Evolutionary conservation across 805 yeast genomes (phyloP).

Genomic region (Spathaspora girioi): DNA sequence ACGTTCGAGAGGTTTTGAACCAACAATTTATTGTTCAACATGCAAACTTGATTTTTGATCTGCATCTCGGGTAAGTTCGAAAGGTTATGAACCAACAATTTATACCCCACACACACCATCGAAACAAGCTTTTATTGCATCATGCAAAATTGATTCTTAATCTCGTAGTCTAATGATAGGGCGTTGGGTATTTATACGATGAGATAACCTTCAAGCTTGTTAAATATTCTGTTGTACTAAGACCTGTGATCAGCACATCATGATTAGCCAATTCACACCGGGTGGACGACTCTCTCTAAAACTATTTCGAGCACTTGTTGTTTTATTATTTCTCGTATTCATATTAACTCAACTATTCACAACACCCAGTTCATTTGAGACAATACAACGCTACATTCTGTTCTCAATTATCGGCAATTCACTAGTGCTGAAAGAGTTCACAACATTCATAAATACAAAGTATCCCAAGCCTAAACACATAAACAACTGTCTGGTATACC

Average conservation of each 20-base stretch:
- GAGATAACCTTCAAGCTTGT: too few relatives aligned
- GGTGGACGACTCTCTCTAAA: neutral
- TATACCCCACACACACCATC: too few relatives aligned
- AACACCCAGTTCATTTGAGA: neutral
- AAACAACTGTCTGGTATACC: conserved; percentile 1
- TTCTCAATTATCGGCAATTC: neutral
- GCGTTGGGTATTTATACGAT: too few relatives aligned
- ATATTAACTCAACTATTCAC: neutral
- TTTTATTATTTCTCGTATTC: neutral
- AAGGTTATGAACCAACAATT: too few relatives aligned
- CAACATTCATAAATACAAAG: neutral
- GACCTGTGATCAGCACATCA: neutral
- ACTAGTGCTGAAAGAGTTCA: neutral
- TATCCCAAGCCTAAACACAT: neutral
- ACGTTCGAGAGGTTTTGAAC: too few relatives aligned
- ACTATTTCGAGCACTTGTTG: neutral
- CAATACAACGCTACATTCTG: neutral
- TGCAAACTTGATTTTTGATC: too few relatives aligned
- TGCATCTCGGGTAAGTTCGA: too few relatives aligned
- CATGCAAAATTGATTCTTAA: too few relatives aligned
- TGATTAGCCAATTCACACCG: neutral
- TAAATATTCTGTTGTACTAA: too few relatives aligned
- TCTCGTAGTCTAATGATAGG: too few relatives aligned
- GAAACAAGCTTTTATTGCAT: too few relatives aligned
- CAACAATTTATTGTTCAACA: too few relatives aligned